Base-by-base conservation (phyloP, 805 yeast genomes). In the Nakazawaea wyomingensis region DNA sequence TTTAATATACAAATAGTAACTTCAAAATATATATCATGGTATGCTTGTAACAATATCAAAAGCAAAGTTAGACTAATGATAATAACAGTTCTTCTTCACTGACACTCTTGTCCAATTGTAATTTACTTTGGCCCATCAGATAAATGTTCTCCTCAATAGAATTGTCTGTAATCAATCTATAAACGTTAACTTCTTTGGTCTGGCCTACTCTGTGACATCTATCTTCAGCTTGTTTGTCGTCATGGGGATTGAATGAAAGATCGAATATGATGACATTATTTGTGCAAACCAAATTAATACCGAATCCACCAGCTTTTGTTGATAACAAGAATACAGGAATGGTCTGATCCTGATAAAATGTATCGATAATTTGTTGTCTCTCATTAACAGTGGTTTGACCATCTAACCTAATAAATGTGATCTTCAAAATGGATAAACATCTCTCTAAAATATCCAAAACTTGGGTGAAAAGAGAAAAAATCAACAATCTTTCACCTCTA, bases 281-380 rank as follows among this genome's bases (percentile, higher is more conserved):
- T 6, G 99, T 98, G 57, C 96, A 93, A 1, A 95, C 93, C 54
- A 93, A 72, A 57, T 93, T 93, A 64, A 93, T 93, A 45, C 99
- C 99, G 64, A 93, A 93, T 1, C 99, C 99, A 58, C 99, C 99
- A 1, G 99, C 98, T 59, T 87, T 88, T 3, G 99, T 93, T 9
- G 96, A 87, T 34, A 93, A 68, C 39, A 93, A 68, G 55, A 93
- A 91, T 3, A 93, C 83, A 0, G 95, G 91, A 50, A 93, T 86
- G 4, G 78, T 70, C 0, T 76, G 74, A 48, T 89, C 95, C 27
- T 85, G 89, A 55, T 88, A 83, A 57, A 85, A 93, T 52, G 78
- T 78, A 65, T 93, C 99, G 52, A 93, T 91, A 51, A 91, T 66
- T 45, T 85, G 87, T 62, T 93, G 99, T 57, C 99, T 78, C 21